Evolutionary conservation across 306 rosid genomes (phyloP).

Genomic region (Cercis canadensis): DNA sequence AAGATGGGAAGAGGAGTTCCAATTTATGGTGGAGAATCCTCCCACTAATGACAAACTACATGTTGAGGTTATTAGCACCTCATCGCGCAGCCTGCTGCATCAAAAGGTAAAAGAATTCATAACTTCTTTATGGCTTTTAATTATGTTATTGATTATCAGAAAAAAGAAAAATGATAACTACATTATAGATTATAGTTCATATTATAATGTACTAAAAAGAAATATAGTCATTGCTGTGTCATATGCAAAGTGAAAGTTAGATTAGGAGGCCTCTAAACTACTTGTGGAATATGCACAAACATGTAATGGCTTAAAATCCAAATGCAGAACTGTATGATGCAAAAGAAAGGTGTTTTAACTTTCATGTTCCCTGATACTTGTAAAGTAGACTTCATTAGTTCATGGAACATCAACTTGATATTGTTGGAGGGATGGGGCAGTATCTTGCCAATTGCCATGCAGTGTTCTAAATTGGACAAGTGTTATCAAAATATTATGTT

Average conservation of each 20-base stretch:
- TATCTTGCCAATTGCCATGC: not conserved
- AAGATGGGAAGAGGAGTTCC: slow-evolving; percentile 89
- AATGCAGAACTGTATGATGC: slow-evolving; percentile 13
- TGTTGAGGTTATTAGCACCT: slow-evolving; percentile 82
- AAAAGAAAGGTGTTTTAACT: slow-evolving; percentile 4
- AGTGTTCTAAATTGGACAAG: not conserved
- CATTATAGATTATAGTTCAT: not conserved
- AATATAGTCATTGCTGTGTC: not conserved
- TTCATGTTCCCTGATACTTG: not conserved
- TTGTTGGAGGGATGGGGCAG: not conserved
- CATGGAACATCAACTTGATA: not conserved
- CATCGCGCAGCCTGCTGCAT: slow-evolving; percentile 75
- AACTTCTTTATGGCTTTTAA: not conserved
- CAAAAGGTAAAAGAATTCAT: slow-evolving; percentile 60
- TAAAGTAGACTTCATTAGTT: not conserved
- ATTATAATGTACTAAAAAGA: not conserved
- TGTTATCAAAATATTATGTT: not conserved
- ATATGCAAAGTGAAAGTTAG: slow-evolving; percentile 23
- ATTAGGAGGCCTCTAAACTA: slow-evolving; percentile 6
- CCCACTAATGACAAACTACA: slow-evolving; percentile 76
- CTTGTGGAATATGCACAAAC: not conserved
- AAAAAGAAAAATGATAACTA: too few species aligned
- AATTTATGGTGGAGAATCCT: slow-evolving; percentile 71
- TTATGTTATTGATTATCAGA: not conserved
- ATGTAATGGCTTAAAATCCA: slow-evolving; percentile 12